phyloP scores from a whole-genome alignment of 345 rosid species.

The Erodium maritimum region DNA sequence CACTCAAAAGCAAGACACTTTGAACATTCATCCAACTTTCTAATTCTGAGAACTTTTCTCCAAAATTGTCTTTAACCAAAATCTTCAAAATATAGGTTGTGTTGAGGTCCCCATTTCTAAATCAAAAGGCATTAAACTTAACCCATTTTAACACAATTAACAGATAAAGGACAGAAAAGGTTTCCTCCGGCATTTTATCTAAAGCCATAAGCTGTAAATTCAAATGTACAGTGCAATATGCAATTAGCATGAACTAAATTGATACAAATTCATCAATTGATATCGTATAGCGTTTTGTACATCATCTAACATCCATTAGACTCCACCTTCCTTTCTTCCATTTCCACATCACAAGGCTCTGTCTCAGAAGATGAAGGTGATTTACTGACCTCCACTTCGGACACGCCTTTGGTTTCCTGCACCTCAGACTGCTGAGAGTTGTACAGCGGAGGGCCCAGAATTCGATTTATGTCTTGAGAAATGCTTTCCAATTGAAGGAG shows the following conservation, averaged over 20 bases:
- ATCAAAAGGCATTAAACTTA: no score
- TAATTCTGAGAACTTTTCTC: no score
- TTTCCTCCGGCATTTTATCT: no score
- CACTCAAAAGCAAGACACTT: no score
- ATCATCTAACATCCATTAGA: not conserved
- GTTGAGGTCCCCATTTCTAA: no score
- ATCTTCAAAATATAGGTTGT: no score
- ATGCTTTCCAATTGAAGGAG: conserved; percentile 39
- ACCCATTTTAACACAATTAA: no score
- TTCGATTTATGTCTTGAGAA: conserved; percentile 25
- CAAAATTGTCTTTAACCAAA: no score
- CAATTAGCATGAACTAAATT: not conserved
- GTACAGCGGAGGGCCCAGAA: conserved; percentile 28
- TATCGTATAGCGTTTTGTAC: not conserved
- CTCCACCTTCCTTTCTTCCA: not conserved
- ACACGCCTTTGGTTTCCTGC: not conserved
- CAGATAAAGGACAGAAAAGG: no score
- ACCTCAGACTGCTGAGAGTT: conserved; percentile 1
- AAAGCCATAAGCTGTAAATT: no score
- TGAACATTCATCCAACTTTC: no score
- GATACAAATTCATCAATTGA: not conserved
- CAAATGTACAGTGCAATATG: not conserved
- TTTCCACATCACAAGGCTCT: not conserved
- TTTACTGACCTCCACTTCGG: not conserved
- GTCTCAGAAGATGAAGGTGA: no score